Base-by-base conservation (phyloP, 768 basidiomycete species). In the Neoboletus subvelutipes region DNA sequence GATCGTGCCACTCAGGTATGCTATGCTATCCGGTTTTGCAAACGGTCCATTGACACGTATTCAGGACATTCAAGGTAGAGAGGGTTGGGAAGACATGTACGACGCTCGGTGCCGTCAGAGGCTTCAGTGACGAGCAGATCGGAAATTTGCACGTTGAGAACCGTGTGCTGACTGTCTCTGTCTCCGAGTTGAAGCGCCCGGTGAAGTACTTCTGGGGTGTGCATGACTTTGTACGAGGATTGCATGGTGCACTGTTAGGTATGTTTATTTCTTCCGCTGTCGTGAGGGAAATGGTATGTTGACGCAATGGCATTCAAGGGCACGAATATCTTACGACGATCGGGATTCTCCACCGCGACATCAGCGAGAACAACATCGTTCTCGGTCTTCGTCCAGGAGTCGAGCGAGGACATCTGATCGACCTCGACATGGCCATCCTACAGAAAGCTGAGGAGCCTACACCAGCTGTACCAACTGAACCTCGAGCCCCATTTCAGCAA, bases 391-490 rank as follows among this genome's bases (percentile, higher is more conserved):
- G 20, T 15, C 57, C 51, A 18, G 52, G 54, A 41, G 56, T 1
- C n/a, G 58, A 55, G 39, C 20, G 58, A 36, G 73, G 71, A 3
- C 74, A 70, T 45, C 22, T 74, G 46, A 73, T 62, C 15, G 74
- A 73, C 51, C 50, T 75, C 2, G 36, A 36, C 36, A 17, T 36
- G 36, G 36, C 15, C 36, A 17, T 36, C 4, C 15, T 36, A 2
- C 36, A 52, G 40, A 33, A 40, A 34, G 41, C 39, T 4, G 49
- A 55, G 5, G 28, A 43, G 10, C 20, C 4, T 18, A 26, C 15
- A 2, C 24, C 8, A 24, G 24, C 9, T 26, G 7, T 17, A 40
- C n/a, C 4, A 5, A 5, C 12, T 4, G 2, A 0, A 24, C 43
- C 24, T 15, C 24, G 0, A 4, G 43, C 9, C 17, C 6, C 15